These are phyloP conservation scores for Candida stauntonica DNA, from an alignment of 805 yeast genomes.

Conservation along the genomic window DNA sequence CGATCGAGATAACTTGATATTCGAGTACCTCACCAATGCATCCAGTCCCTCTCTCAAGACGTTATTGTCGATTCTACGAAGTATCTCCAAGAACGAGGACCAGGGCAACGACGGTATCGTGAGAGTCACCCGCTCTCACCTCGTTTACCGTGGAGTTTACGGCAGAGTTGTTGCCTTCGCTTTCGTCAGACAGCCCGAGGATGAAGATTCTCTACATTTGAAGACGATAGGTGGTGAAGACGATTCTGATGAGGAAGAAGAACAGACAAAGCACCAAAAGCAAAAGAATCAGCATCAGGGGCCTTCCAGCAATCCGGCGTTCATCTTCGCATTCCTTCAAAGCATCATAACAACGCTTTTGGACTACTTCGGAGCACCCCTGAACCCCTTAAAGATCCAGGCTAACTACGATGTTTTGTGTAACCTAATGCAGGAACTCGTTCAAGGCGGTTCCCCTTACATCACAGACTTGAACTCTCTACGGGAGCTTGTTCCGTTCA, in stretches of 20 bases:
- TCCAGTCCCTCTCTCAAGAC: constrained; percentile 30
- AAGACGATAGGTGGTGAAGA: constrained; percentile 16
- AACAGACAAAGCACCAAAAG: not conserved
- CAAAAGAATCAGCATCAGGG: constrained; percentile 13
- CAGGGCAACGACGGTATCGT: constrained; percentile 19
- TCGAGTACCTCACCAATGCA: constrained; percentile 34
- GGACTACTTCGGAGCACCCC: constrained; percentile 54
- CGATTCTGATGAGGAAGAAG: constrained; percentile 8
- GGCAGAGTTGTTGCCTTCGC: constrained; percentile 19
- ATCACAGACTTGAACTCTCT: constrained; percentile 68
- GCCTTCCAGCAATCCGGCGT: constrained; percentile 39
- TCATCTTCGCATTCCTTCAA: constrained; percentile 51
- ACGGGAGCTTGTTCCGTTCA: constrained; percentile 61
- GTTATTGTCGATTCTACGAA: constrained; percentile 24
- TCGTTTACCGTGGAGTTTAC: constrained; percentile 15
- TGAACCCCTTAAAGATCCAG: constrained; percentile 55
- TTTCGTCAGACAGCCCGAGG: constrained; percentile 13
- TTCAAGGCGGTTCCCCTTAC: constrained; percentile 74
- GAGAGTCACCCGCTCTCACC: constrained; percentile 17
- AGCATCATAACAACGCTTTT: constrained; percentile 47
- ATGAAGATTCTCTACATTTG: constrained; percentile 11
- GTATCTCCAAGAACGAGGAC: constrained; percentile 19
- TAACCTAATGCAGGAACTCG: constrained; percentile 67
- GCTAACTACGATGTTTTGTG: constrained; percentile 69
- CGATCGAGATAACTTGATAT: constrained; percentile 34